These are phyloP conservation scores for Wickerhamiella nectarea DNA, from an alignment of 805 yeast species.

Conservation along the genomic window DNA sequence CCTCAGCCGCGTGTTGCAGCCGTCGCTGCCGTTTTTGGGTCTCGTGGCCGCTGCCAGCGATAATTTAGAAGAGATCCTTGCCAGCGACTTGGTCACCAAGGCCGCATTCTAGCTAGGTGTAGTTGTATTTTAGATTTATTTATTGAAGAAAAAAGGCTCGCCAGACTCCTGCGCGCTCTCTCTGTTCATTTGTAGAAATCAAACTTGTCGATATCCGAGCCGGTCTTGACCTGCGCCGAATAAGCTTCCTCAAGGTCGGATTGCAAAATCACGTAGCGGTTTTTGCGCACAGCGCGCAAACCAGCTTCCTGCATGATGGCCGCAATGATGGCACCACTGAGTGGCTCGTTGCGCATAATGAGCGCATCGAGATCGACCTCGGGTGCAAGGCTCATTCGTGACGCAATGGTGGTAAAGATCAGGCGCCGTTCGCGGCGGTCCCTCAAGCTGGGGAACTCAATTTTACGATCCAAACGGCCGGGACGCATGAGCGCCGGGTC, in stretches of 20 bases:
- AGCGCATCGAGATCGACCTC: constrained; percentile 92
- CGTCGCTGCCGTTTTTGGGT: constrained; percentile 93
- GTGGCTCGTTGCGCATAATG: constrained; percentile 88
- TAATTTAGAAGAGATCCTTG: constrained; percentile 45
- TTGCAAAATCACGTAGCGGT: constrained; percentile 91
- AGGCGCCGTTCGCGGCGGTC: constrained; percentile 97
- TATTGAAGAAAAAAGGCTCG: not conserved
- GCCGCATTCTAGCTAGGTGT: constrained; percentile 1
- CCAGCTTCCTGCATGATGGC: constrained; percentile 99
- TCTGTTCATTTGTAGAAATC: constrained; percentile 72
- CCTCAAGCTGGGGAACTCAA: constrained; percentile 89
- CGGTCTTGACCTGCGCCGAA: constrained; percentile 90
- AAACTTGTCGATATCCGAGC: constrained; percentile 89
- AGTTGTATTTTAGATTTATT: not conserved
- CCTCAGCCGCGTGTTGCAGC: constrained; percentile 88
- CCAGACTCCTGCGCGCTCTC: not conserved
- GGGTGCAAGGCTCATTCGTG: constrained; percentile 96
- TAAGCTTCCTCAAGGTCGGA: constrained; percentile 96
- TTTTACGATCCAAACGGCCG: constrained; percentile 95
- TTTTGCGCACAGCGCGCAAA: constrained; percentile 93
- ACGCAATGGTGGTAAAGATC: constrained; percentile 87
- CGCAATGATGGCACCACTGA: constrained; percentile 92
- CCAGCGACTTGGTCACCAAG: constrained; percentile 5
- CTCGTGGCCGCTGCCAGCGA: constrained; percentile 90
- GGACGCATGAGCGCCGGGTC: constrained; percentile 98